Evolutionary conservation across 495 filamentous ascomycete species (phyloP), one percentile per base, ranked within the genome.

Genomic region (Xylaria bambusicola): DNA sequence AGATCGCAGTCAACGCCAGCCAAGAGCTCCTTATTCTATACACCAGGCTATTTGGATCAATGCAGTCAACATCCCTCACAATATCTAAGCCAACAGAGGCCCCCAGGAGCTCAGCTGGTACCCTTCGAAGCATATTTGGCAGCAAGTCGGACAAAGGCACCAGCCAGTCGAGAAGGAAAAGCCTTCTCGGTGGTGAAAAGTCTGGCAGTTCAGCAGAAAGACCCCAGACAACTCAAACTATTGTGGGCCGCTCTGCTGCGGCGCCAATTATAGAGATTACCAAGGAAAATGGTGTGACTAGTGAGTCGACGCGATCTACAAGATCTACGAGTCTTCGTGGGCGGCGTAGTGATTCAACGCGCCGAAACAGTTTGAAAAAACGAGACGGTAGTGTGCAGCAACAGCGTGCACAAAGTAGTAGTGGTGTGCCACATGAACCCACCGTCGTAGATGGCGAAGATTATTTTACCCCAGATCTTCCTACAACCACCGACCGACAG

Each of bases 1-100:
- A 89, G 59, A 82, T 86, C 53, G 92, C 94, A 10, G 88, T 97
- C 33, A 92, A 94, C 64, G 84, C 86, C 55, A 90, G 87, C 63
- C 86, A 90, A 50, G 88, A 95, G 62, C 80, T 98, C 24, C 76
- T 98, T 24, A 82, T 83, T n/a, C 77, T 98, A 5, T 98, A 93
- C 63, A 80, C 82, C 9, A 79, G 86, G 58, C 74, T 97, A 8
- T 97, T 97, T 71, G 86, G 83, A 7, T 80, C 85, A 24, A 46
- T 76, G 1, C 67, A 77, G 17, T 33, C 72, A 24, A 77, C 71
- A 41, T 52, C 67, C 23, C 71, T 72, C 21, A 58, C 73, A 48
- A 51, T 58, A 6, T 52, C 65, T 27, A 70, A 67, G 20, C 70
- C 71, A 10, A 40, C 71, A 38, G 77, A 82, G 24, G 85, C 87